phyloP scores from a whole-genome alignment of 495 filamentous ascomycete species.

The Penicillium salamii region DNA sequence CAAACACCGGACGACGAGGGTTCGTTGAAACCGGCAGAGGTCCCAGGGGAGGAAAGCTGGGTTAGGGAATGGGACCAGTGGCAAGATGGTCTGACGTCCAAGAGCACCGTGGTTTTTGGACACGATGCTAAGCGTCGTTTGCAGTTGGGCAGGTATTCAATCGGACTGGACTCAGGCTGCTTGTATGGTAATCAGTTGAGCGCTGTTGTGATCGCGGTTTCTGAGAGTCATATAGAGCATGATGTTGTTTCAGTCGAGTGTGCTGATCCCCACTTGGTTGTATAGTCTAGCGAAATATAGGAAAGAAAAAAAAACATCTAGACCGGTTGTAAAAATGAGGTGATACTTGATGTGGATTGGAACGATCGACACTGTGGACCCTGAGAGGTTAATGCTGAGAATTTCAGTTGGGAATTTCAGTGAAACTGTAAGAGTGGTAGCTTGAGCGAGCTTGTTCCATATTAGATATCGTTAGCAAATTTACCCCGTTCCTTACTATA shows the following conservation, averaged over 20 bases:
- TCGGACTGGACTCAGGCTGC: conserved; percentile 24
- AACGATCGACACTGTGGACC: too few species aligned
- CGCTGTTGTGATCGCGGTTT: conserved; percentile 18
- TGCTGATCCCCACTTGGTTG: conserved; percentile 7
- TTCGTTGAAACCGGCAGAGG: conserved; percentile 8
- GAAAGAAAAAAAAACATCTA: too few species aligned
- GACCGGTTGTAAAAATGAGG: too few species aligned
- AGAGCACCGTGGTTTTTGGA: conserved; percentile 23
- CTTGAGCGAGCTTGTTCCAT: too few species aligned
- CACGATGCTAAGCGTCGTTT: conserved; percentile 28
- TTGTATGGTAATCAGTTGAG: conserved; percentile 23
- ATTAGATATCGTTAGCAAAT: not conserved
- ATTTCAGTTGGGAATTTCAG: too few species aligned
- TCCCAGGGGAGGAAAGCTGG: conserved; percentile 22
- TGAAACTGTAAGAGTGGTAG: too few species aligned
- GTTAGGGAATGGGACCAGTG: conserved; percentile 20
- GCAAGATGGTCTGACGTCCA: conserved; percentile 15
- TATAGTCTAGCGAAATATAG: too few species aligned
- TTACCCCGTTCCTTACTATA: not conserved
- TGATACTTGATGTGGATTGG: too few species aligned
- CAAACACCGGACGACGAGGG: conserved; percentile 1
- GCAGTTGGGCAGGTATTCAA: conserved; percentile 19
- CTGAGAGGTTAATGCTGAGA: too few species aligned
- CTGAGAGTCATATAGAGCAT: conserved; percentile 8
- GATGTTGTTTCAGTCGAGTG: conserved; percentile 21